Evolutionary conservation across 805 yeast species (phyloP).

Genomic region (Scheffersomyces stipitis): DNA sequence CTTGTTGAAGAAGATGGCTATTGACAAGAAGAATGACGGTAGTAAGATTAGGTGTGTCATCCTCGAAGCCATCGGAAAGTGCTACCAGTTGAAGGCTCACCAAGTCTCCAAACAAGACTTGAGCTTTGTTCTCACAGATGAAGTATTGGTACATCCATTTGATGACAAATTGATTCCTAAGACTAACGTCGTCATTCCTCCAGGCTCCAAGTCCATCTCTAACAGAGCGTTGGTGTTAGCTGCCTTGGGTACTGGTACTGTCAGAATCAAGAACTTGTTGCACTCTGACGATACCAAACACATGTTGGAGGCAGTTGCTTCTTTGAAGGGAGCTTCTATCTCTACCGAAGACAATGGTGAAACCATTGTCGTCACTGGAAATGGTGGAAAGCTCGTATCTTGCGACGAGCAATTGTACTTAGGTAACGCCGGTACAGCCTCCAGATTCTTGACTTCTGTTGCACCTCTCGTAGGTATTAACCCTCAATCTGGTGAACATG

Average conservation of each 20-base stretch:
- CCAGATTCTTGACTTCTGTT: constrained; percentile 89
- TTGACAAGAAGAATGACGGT: constrained; percentile 96
- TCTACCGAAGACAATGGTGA: constrained; percentile 87
- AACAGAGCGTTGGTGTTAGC: constrained; percentile 93
- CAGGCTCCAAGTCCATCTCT: constrained; percentile 96
- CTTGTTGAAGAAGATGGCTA: constrained; percentile 81
- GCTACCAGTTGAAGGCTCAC: constrained; percentile 86
- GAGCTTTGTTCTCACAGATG: constrained; percentile 80
- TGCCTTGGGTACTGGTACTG: constrained; percentile 84
- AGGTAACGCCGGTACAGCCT: constrained; percentile 98
- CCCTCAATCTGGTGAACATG: constrained; percentile 33
- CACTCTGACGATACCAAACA: constrained; percentile 97
- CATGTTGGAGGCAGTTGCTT: constrained; percentile 84
- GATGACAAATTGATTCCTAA: constrained; percentile 27
- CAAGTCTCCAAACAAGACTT: constrained; percentile 78
- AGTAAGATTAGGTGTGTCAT: constrained; percentile 83
- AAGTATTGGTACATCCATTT: constrained; percentile 66
- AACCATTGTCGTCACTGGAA: constrained; percentile 79
- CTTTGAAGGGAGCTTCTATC: constrained; percentile 78
- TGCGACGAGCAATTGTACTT: constrained; percentile 70
- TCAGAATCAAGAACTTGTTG: constrained; percentile 77
- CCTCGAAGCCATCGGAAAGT: constrained; percentile 80
- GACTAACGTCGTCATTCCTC: constrained; percentile 66
- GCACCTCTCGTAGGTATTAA: constrained; percentile 73
- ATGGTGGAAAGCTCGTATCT: constrained; percentile 75